Conservation (phyloP, 306 rosid species). For the Inga laurina region DNA sequence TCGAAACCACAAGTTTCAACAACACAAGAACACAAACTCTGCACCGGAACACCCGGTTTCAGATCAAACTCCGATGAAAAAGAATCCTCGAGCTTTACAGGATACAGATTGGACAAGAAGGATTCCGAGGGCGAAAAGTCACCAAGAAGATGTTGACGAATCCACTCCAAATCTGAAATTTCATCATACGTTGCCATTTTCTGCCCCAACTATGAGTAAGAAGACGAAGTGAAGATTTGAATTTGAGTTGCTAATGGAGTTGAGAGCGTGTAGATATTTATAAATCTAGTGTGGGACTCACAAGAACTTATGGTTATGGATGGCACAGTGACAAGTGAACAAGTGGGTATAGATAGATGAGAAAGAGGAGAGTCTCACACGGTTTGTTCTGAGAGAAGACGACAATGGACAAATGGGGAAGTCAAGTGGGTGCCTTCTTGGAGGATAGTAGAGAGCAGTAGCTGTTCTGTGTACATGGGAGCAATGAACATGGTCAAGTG, state of each 20-base stretch:
- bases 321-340: background rate
- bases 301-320: slow-evolving; percentile 15
- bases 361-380: background rate
- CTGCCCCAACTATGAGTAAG: background rate
- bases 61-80: slow-evolving; percentile 44
- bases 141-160: slow-evolving; percentile 60
- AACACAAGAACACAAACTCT: slow-evolving; percentile 4
- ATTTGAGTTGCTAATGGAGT: background rate
- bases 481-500: slow-evolving; percentile 34
- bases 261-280: background rate
- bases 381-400: background rate
- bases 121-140: slow-evolving; percentile 45
- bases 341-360: background rate
- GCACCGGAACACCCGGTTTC: slow-evolving; percentile 32
- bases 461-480: background rate
- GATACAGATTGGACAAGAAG: slow-evolving; percentile 44
- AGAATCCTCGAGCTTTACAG: slow-evolving; percentile 56
- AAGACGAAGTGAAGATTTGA: background rate
- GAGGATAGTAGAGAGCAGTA: background rate
- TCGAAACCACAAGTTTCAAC: slow-evolving; percentile 26
- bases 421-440: slow-evolving; percentile 10
- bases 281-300: background rate
- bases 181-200: slow-evolving; percentile 37
- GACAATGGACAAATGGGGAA: background rate
- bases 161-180: slow-evolving; percentile 54